Evolutionary conservation across 768 basidiomycete genomes (phyloP).

Genomic region (Crepidotus variabilis): DNA sequence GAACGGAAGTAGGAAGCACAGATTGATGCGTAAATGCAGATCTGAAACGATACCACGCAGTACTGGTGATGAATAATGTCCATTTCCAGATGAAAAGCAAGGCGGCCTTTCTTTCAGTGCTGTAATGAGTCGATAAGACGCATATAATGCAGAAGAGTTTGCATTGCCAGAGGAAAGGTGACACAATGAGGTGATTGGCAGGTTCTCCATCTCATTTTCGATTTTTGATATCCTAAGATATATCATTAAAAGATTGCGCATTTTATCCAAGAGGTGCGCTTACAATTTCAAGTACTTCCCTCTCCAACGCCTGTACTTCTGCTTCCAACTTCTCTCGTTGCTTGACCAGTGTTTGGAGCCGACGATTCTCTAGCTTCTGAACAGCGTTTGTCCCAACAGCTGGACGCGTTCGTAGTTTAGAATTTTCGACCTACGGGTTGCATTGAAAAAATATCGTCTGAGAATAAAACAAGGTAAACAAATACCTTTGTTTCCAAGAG

Average conservation of each 20-base stretch:
- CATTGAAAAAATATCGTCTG: not conserved
- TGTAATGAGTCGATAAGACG: too few relatives aligned
- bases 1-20: constrained; percentile 37
- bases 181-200: too few relatives aligned
- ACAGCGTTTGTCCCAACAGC: constrained; percentile 45
- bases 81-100: constrained; percentile 43
- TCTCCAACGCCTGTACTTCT: constrained; percentile 55
- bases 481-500: constrained; percentile 62
- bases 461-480: not conserved
- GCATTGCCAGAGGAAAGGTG: too few relatives aligned
- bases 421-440: constrained; percentile 51
- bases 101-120: not conserved
- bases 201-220: constrained; percentile 5
- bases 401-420: constrained; percentile 40
- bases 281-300: constrained; percentile 59
- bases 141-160: too few relatives aligned
- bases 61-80: constrained; percentile 45
- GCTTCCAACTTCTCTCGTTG: constrained; percentile 67
- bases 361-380: constrained; percentile 65
- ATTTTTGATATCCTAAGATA: constrained; percentile 7
- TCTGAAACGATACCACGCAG: constrained; percentile 53
- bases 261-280: constrained; percentile 3
- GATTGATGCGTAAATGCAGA: constrained; percentile 24
- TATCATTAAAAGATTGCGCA: not conserved
- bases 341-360: constrained; percentile 59